Conservation (phyloP, 305 asterid species). For the Fraxinus floribunda region DNA sequence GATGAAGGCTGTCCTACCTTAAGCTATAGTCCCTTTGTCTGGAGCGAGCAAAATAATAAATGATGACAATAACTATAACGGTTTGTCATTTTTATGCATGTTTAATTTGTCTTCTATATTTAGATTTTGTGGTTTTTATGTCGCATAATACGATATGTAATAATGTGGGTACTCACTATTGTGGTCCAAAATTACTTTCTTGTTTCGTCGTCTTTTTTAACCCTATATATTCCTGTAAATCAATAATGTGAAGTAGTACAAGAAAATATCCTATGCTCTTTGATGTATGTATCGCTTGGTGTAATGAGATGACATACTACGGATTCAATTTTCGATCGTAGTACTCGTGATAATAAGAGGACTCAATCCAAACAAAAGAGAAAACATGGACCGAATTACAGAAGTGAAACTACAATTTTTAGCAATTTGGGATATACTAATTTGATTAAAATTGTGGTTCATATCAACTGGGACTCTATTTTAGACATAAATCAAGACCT, state of each 20-base stretch:
- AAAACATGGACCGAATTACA: not conserved
- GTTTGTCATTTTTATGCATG: not conserved
- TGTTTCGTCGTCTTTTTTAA: not conserved
- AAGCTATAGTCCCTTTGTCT: not conserved
- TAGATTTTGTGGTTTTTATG: not conserved
- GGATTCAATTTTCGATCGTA: not conserved
- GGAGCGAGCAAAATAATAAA: not conserved
- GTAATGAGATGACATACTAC: not conserved
- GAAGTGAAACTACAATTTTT: not conserved
- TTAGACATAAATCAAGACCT: not conserved
- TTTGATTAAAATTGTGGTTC: no score
- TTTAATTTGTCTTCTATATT: not conserved
- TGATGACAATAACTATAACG: not conserved
- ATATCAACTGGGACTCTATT: not conserved
- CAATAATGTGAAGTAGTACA: not conserved
- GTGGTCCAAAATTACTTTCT: not conserved
- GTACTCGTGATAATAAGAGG: not conserved
- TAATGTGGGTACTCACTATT: not conserved
- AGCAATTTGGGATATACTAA: no score
- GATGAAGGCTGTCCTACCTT: not conserved
- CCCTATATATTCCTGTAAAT: not conserved
- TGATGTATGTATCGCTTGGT: not conserved
- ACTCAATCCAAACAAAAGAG: not conserved
- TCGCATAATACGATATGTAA: not conserved
- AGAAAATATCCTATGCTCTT: not conserved